Evolutionary conservation across 306 rosid species (phyloP).

Genomic region (Parietaria judaica): DNA sequence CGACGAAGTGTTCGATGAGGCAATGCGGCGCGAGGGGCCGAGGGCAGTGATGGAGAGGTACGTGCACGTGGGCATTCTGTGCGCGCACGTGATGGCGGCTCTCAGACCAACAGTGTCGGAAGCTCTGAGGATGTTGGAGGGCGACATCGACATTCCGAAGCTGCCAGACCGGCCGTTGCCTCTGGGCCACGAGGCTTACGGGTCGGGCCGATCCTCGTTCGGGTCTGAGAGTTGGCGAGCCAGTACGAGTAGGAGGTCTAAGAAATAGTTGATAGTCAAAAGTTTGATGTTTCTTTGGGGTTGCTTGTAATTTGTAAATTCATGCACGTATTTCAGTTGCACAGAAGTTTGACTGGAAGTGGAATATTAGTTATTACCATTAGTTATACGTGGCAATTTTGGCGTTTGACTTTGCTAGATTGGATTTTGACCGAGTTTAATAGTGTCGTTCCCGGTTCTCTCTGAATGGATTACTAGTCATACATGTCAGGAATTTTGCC

Average conservation of each 20-base stretch:
- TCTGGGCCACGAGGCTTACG: constrained; percentile 48
- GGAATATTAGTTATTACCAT: too few relatives aligned
- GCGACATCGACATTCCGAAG: constrained; percentile 70
- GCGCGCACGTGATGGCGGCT: constrained; percentile 83
- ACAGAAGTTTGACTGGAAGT: too few relatives aligned
- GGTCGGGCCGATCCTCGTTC: constrained; percentile 30
- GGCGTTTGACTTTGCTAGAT: too few relatives aligned
- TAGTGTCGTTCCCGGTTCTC: too few relatives aligned
- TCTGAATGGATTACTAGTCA: too few relatives aligned
- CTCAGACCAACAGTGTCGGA: constrained; percentile 82
- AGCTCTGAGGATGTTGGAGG: constrained; percentile 73
- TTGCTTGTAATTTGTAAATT: too few relatives aligned
- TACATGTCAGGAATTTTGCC: too few relatives aligned
- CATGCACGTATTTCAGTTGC: too few relatives aligned
- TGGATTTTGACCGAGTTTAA: too few relatives aligned
- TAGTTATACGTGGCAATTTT: too few relatives aligned
- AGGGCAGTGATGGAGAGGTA: constrained; percentile 64
- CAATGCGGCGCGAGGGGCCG: constrained; percentile 46
- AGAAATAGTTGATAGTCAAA: not conserved
- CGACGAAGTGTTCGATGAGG: constrained; percentile 41
- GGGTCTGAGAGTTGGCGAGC: constrained; percentile 30
- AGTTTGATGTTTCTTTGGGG: not conserved
- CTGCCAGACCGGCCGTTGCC: constrained; percentile 76
- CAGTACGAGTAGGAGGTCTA: constrained; percentile 12
- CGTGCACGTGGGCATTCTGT: constrained; percentile 71